Conservation (phyloP, 2,329 filamentous ascomycete genomes). For the Rhexocercosporidium sp. region DNA sequence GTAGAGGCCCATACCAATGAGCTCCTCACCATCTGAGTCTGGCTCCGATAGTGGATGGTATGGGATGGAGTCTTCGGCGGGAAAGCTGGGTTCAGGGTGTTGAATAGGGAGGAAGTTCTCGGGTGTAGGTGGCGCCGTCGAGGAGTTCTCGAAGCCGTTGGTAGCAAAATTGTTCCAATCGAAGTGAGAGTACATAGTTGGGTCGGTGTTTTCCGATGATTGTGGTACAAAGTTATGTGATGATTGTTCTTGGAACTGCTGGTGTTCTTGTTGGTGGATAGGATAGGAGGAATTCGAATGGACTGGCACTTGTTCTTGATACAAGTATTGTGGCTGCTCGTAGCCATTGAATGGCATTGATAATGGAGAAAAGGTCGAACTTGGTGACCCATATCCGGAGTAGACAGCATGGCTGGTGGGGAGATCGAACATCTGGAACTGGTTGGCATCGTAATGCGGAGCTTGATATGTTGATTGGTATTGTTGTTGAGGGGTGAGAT, state of each 20-base stretch:
- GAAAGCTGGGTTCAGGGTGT: conserved; percentile 51
- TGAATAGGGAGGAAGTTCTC: conserved; percentile 61
- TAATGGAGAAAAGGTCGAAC: conserved; percentile 59
- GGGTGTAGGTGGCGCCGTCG: conserved; percentile 63
- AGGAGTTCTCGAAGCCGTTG: conserved; percentile 49
- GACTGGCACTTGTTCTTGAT: conserved; percentile 21
- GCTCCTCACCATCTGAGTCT: conserved; percentile 68
- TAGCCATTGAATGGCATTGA: conserved; percentile 50
- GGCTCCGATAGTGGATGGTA: conserved; percentile 58
- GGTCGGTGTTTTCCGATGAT: conserved; percentile 29
- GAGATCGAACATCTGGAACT: conserved; percentile 32
- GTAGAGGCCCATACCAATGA: conserved; percentile 84
- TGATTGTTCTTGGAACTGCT: conserved; percentile 20
- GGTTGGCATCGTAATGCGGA: conserved; percentile 46
- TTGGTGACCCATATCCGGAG: conserved; percentile 63
- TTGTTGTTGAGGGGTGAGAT: conserved; percentile 43
- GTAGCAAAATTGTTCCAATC: conserved; percentile 55
- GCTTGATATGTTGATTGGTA: conserved; percentile 44
- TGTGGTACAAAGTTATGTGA: conserved; percentile 20
- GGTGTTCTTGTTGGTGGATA: conserved; percentile 27
- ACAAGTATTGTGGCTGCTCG: conserved; percentile 33
- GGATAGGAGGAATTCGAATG: conserved; percentile 22
- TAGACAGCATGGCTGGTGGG: conserved; percentile 57
- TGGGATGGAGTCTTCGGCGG: conserved; percentile 55
- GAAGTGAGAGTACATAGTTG: conserved; percentile 41